Evolutionary conservation across 768 basidiomycete genomes (phyloP).

Genomic region (Termitomyces sp.): DNA sequence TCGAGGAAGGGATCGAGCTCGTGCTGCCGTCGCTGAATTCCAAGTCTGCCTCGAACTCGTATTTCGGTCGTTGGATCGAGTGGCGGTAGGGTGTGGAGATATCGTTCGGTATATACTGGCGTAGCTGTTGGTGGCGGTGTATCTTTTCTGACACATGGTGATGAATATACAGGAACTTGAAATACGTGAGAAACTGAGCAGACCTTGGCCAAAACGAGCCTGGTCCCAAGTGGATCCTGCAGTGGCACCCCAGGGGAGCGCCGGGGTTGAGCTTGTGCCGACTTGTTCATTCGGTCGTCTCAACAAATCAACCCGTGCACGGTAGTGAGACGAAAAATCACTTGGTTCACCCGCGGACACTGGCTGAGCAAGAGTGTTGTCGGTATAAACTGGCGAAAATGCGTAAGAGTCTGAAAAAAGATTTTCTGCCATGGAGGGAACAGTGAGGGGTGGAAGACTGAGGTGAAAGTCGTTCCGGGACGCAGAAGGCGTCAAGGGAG

Average conservation of each 20-base stretch:
- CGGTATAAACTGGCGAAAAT: slow-evolving; percentile 19
- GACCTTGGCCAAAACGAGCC: slow-evolving; percentile 35
- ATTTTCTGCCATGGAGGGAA: slow-evolving; percentile 18
- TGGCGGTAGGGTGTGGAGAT: neutral
- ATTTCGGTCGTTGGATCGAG: neutral
- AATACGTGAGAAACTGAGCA: slow-evolving; percentile 15
- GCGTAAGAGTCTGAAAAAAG: slow-evolving; percentile 4
- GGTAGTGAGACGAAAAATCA: slow-evolving; percentile 44
- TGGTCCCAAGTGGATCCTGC: slow-evolving; percentile 20
- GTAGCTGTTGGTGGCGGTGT: neutral
- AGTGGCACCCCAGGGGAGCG: neutral
- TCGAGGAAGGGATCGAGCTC: neutral
- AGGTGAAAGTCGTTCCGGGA: slow-evolving; percentile 21
- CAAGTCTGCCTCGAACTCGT: neutral
- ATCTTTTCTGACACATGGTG: neutral
- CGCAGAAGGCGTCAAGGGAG: slow-evolving; percentile 27
- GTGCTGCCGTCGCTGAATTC: slow-evolving; percentile 3
- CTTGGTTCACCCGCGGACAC: slow-evolving; percentile 13
- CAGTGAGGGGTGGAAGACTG: slow-evolving; percentile 22
- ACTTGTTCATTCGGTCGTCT: slow-evolving; percentile 18
- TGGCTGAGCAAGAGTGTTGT: slow-evolving; percentile 1
- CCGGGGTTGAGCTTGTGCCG: neutral
- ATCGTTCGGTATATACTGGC: neutral
- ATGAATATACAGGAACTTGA: neutral
- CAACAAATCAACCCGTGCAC: slow-evolving; percentile 39